phyloP scores from a whole-genome alignment of 164 flowering plant species.

The Annona cherimola region DNA sequence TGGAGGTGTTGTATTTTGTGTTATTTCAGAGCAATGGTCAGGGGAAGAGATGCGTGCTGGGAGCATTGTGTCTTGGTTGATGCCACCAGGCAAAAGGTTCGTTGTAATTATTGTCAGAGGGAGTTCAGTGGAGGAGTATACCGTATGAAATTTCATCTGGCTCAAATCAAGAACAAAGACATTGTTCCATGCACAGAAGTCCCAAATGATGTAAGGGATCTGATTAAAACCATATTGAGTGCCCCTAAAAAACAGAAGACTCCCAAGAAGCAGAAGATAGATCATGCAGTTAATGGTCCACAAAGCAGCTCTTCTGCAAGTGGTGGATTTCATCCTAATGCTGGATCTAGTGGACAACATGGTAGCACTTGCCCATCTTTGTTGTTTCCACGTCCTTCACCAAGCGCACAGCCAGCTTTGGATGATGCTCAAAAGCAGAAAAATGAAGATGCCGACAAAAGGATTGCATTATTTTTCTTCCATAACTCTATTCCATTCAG shows the following conservation, averaged over 20 bases:
- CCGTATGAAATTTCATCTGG: slow-evolving; percentile 72
- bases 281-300: slow-evolving; percentile 37
- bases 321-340: slow-evolving; percentile 49
- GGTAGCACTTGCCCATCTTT: slow-evolving; percentile 57
- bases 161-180: slow-evolving; percentile 72
- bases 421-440: slow-evolving; percentile 49
- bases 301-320: slow-evolving; percentile 64
- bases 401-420: slow-evolving; percentile 28
- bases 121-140: slow-evolving; percentile 78
- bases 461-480: slow-evolving; percentile 56
- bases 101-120: slow-evolving; percentile 64
- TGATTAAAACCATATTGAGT: slow-evolving; percentile 42
- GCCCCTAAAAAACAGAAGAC: slow-evolving; percentile 56
- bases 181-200: slow-evolving; percentile 65
- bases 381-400: slow-evolving; percentile 43
- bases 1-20: not conserved
- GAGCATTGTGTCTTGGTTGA: slow-evolving; percentile 74
- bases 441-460: slow-evolving; percentile 53
- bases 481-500: slow-evolving; percentile 55
- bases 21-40: slow-evolving; percentile 45
- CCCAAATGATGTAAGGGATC: slow-evolving; percentile 52
- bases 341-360: slow-evolving; percentile 49
- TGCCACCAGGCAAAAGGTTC: slow-evolving; percentile 65
- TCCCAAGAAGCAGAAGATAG: slow-evolving; percentile 41
- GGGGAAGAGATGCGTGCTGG: slow-evolving; percentile 83